Evolutionary conservation across 1,284 basidiomycete genomes (phyloP).

Genomic region (Cryptococcus jaspeensis): DNA sequence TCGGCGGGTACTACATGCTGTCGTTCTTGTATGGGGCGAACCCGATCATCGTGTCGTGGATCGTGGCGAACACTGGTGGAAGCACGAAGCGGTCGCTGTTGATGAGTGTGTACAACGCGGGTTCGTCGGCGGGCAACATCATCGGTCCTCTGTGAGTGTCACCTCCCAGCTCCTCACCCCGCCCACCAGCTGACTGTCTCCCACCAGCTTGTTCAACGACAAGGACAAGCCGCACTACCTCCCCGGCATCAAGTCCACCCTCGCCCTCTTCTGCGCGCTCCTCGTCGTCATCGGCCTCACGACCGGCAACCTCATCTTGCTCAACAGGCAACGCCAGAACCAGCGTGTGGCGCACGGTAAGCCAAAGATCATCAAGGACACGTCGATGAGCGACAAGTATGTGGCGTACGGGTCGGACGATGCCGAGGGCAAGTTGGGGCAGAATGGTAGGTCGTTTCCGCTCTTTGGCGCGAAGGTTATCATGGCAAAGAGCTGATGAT

Average conservation of each 20-base stretch:
- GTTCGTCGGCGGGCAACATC: constrained; percentile 35
- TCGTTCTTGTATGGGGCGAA: constrained; percentile 51
- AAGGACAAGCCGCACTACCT: constrained; percentile 46
- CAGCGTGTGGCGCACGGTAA: constrained; percentile 47
- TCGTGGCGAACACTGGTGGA: constrained; percentile 46
- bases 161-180: no score
- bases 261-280: constrained; percentile 45
- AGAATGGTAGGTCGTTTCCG: constrained; percentile 14
- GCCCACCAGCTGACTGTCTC: no score
- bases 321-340: constrained; percentile 45
- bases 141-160: constrained; percentile 22
- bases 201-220: constrained; percentile 35
- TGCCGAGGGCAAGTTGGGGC: constrained; percentile 11
- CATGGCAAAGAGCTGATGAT: no score
- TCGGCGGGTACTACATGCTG: constrained; percentile 52
- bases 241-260: constrained; percentile 41
- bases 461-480: no score
- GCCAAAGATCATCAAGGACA: constrained; percentile 43
- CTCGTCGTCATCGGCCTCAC: constrained; percentile 36
- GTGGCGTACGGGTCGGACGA: constrained; percentile 30
- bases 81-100: constrained; percentile 51
- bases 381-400: constrained; percentile 41
- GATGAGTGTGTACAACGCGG: constrained; percentile 38
- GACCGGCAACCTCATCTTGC: constrained; percentile 31
- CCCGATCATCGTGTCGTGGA: constrained; percentile 50